A percentile compares a stretch with the other conserved stretches of the same genome.
Evolutionary conservation across 192 early-diverging fungal genomes (phyloP).

Genomic region (Coemansia sp.): DNA sequence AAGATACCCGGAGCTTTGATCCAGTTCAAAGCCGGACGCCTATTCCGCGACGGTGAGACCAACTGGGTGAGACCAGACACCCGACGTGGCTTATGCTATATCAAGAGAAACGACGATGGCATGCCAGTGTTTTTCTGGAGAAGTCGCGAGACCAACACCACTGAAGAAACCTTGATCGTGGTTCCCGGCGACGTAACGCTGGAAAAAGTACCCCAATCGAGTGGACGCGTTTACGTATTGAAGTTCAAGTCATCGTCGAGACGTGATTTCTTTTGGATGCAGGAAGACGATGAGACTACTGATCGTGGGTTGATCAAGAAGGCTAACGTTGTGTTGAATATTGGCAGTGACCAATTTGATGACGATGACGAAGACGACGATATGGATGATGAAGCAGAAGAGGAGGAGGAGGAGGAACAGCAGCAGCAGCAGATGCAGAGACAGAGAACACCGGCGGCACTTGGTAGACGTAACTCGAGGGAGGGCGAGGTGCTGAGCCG

Average conservation of each 20-base stretch:
- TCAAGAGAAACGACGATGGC: conserved; percentile 61
- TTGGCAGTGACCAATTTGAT: conserved; percentile 8
- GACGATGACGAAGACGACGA: conserved; percentile 20
- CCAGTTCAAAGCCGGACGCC: conserved; percentile 74
- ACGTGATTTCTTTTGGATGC: conserved; percentile 85
- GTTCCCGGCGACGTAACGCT: conserved; percentile 78
- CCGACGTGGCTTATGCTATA: conserved; percentile 60
- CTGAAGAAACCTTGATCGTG: conserved; percentile 69
- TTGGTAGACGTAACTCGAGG: conserved; percentile 8
- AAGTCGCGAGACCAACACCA: conserved; percentile 57
- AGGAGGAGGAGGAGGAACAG: conserved; percentile 2
- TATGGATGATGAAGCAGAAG: conserved; percentile 15
- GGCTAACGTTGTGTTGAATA: conserved; percentile 64
- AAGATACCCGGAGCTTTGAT: conserved; percentile 18
- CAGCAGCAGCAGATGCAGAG: too few relatives aligned
- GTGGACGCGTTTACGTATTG: conserved; percentile 77
- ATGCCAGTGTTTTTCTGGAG: conserved; percentile 83
- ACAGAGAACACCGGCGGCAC: neutral
- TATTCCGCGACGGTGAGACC: conserved; percentile 63
- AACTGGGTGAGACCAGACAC: conserved; percentile 72
- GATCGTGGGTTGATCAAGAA: conserved; percentile 59
- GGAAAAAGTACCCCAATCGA: conserved; percentile 53
- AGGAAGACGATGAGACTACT: conserved; percentile 61
- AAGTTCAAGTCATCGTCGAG: conserved; percentile 79
- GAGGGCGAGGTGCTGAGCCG: conserved; percentile 35